Base-by-base conservation (phyloP, 2,329 filamentous ascomycete genomes). In the Fusarium tuaranense region DNA sequence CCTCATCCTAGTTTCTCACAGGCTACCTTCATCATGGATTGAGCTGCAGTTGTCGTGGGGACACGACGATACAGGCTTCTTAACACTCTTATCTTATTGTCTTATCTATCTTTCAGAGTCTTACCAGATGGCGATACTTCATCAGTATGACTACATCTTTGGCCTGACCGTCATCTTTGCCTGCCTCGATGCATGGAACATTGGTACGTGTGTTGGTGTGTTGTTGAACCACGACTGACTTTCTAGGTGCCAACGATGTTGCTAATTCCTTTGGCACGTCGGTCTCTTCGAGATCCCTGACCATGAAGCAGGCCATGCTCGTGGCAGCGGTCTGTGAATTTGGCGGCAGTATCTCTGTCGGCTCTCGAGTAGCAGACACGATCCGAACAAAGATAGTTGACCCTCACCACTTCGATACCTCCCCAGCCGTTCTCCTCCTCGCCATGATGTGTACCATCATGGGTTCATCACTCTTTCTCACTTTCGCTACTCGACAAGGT, bases 191-290 rank as follows among this genome's bases (percentile, higher is more conserved):
- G 88, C 88, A 22, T 91, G 86, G 86, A 90, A 90, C 79, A 90
- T 90, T 72, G 89, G 89, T 85, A 70, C 67, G 82, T 75, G 3
- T 12, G 2, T 8, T 0, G 4, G 2, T 16, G 1, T 18, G 8
- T 13, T 69, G 2, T 1, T 22, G 22, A 22, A 46, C 1, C 0
- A 18, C 36, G 5, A 9, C 75, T 78, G 39, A 78, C 69, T 1
- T 5, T 7, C n/a, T 34, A 86, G 85, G 85, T 72, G 86, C 86
- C 76, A 87, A 91, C 82, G 92, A 94, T 92, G 92, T 94, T 68
- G 92, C 92, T 82, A 94, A 94, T 84, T 89, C 92, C 5, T 94
- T 91, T 89, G 92, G 92, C 22, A 93, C 91, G 46, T 92, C 90
- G 74, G 92, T 94, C 73, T 92, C 91, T 2, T 93, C 92, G 18